phyloP scores from a whole-genome alignment of 805 yeast species.

The Blastobotrys parvus region DNA sequence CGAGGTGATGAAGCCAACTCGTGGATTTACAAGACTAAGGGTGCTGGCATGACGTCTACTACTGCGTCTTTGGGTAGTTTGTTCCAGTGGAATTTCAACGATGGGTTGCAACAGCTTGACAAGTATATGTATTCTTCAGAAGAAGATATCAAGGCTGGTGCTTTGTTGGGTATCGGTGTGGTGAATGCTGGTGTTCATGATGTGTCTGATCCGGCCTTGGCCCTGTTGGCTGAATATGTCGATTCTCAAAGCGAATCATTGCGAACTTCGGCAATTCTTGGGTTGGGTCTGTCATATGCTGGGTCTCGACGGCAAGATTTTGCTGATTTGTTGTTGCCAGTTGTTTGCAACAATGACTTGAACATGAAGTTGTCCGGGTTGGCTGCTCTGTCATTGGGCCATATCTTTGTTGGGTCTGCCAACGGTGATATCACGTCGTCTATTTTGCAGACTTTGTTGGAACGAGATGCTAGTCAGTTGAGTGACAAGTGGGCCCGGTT shows the following conservation, averaged over 20 bases:
- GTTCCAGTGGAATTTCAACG: constrained; percentile 83
- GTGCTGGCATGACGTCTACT: constrained; percentile 82
- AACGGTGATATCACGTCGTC: constrained; percentile 92
- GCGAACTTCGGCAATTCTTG: constrained; percentile 76
- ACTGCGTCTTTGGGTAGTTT: constrained; percentile 88
- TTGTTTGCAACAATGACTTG: constrained; percentile 67
- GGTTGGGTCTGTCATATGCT: constrained; percentile 90
- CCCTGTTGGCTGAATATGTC: constrained; percentile 73
- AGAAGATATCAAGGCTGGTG: constrained; percentile 90
- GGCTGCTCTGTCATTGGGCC: constrained; percentile 89
- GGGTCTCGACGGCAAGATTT: constrained; percentile 88
- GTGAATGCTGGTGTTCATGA: constrained; percentile 90
- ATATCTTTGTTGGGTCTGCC: constrained; percentile 90
- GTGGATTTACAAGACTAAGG: constrained; percentile 91
- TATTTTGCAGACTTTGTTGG: constrained; percentile 81
- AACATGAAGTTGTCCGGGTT: constrained; percentile 74
- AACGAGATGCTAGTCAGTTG: constrained; percentile 69
- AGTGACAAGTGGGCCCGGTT: constrained; percentile 82
- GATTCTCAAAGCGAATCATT: constrained; percentile 53
- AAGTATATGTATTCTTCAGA: constrained; percentile 80
- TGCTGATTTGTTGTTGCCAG: constrained; percentile 65
- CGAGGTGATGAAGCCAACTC: constrained; percentile 63
- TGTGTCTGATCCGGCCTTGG: constrained; percentile 87
- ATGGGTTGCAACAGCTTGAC: constrained; percentile 85
- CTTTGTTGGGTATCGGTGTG: constrained; percentile 89